Percentiles rank a stretch among this genome's conserved stretches.
phyloP scores from a whole-genome alignment of 768 basidiomycete genomes.

The Suillus brevipes region DNA sequence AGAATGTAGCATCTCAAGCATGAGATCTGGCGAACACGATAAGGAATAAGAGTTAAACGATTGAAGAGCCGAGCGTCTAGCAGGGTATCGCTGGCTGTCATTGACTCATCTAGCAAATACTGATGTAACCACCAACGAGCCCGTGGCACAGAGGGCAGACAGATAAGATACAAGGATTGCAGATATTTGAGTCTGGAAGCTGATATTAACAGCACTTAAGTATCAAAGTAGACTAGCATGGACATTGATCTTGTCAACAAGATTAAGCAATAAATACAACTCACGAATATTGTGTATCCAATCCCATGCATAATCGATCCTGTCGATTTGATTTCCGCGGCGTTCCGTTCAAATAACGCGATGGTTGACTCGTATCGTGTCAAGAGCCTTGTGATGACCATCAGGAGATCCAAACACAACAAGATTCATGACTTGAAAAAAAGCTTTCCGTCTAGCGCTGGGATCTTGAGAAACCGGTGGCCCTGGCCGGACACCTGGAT shows the following conservation, averaged over 20 bases:
- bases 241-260: too few species aligned
- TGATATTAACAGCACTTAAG: too few species aligned
- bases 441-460: constrained; percentile 18
- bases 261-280: constrained; percentile 14
- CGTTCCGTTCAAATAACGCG: constrained; percentile 38
- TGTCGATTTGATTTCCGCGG: constrained; percentile 41
- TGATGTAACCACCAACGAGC: too few species aligned
- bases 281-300: constrained; percentile 47
- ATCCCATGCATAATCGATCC: constrained; percentile 48
- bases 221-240: too few species aligned
- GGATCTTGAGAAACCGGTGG: background rate
- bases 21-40: background rate
- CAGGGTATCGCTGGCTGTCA: too few species aligned
- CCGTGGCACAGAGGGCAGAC: too few species aligned
- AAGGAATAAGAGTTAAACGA: background rate
- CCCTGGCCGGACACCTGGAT: too few species aligned
- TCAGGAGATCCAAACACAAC: constrained; percentile 49
- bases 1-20: constrained; percentile 24
- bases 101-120: too few species aligned
- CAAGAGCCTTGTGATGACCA: constrained; percentile 40
- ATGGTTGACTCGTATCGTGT: constrained; percentile 45
- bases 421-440: constrained; percentile 31
- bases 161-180: too few species aligned
- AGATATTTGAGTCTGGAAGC: too few species aligned
- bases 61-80: constrained; percentile 21